Conservation (phyloP, 257 asterid genomes). For the Plantago elongata region DNA sequence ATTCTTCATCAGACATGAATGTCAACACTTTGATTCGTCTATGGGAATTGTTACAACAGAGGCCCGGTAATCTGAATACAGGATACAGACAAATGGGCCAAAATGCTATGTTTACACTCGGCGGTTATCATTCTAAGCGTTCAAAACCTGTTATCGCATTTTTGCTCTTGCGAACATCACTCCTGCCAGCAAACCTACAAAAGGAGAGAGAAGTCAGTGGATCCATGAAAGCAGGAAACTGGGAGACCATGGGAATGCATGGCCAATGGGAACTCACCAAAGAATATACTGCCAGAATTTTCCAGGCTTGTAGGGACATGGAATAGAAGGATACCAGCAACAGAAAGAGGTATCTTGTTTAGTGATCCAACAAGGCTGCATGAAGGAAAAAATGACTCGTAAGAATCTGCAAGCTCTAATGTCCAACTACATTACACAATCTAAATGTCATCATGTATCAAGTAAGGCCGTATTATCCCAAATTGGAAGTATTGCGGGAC, state of each 20-base stretch:
- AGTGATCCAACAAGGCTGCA: conserved; percentile 90
- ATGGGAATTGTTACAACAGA: no score
- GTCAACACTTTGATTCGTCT: no score
- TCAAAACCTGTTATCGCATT: conserved; percentile 41
- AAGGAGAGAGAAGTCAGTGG: conserved; percentile 14
- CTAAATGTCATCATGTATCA: no score
- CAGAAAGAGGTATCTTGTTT: conserved; percentile 89
- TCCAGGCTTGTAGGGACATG: conserved; percentile 76
- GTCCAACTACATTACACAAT: no score
- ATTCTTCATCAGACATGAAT: no score
- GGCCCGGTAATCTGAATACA: background rate
- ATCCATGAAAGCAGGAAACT: background rate
- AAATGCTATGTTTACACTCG: conserved; percentile 6
- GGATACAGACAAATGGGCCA: background rate
- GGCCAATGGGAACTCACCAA: conserved; percentile 42
- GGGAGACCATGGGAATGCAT: background rate
- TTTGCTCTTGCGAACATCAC: conserved; percentile 86
- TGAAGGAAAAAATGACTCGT: background rate
- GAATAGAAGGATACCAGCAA: conserved; percentile 87
- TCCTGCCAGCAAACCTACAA: conserved; percentile 76
- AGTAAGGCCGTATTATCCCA: no score
- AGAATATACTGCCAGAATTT: conserved; percentile 77
- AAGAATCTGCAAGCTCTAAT: no score
- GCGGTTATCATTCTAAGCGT: background rate
- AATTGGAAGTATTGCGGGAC: no score